Evolutionary conservation across 1,284 basidiomycete genomes (phyloP), one percentile per base, ranked within the genome.

Genomic region (Leccinum griseonigrum): DNA sequence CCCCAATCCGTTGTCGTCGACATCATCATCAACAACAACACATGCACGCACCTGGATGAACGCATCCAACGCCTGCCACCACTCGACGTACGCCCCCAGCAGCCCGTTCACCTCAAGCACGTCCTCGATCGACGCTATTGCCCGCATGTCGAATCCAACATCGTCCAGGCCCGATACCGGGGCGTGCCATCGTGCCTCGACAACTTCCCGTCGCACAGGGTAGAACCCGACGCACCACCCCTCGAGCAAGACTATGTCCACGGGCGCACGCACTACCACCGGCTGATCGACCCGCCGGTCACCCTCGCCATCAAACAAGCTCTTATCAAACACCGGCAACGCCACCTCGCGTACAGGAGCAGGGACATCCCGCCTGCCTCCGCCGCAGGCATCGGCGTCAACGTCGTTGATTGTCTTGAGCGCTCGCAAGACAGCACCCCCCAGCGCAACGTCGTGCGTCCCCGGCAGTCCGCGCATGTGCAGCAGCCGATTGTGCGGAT

Each of bases 161-260:
- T 18, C 40, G 0, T 43, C 40, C n/a, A 43, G 40, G 40, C 40
- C 40, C 3, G 77, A 69, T 4, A 71, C 69, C 3, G 57, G 40
- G 6, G 54, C 66, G 66, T 26, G 64, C 68, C 58, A 75, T 64
- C 68, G 81, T 76, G 58, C 53, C 67, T 74, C 83, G 77, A 84
- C 26, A 60, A 55, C 72, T 67, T 62, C 43, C 64, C 57, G 48
- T 3, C 26, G 58, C 7, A 64, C 58, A 56, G 90, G 86, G 63
- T 81, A 82, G 68, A 93, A 93, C 2, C 91, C 91, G 6, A 88
- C 84, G 73, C 87, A 91, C 91, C 91, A 92, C 8, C 91, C 92
- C 74, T 95, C 94, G 55, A 98, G 79, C 53, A 98, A 81, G 54
- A 98, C 88, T n/a, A 98, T 77, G 71, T 97, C 92, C 3, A 96